Evolutionary conservation across 2,329 filamentous ascomycete species (phyloP).

Genomic region (Knoxdaviesia capensis): DNA sequence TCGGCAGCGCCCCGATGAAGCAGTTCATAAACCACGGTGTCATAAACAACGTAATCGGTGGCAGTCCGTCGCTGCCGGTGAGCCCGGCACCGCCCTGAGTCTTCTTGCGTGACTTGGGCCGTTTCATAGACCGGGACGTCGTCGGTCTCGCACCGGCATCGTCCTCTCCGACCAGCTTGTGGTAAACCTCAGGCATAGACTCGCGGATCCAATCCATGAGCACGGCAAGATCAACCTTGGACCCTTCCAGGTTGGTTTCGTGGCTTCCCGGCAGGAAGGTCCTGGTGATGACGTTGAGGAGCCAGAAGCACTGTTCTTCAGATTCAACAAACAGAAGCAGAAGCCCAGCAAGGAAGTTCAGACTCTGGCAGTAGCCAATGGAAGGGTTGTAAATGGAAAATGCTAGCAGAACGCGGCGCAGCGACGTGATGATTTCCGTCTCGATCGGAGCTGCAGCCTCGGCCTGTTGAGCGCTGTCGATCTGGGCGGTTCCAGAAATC

Average conservation of each 20-base stretch:
- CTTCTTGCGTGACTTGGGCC: constrained; percentile 15
- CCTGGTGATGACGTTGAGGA: constrained; percentile 80
- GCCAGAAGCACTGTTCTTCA: constrained; percentile 82
- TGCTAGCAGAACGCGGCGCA: constrained; percentile 71
- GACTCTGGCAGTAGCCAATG: constrained; percentile 87
- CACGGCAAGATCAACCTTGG: constrained; percentile 85
- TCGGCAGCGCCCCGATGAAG: constrained; percentile 80
- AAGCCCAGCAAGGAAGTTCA: constrained; percentile 86
- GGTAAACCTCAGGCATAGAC: constrained; percentile 65
- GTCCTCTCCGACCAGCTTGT: constrained; percentile 66
- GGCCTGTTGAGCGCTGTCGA: constrained; percentile 15
- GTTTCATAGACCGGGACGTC: constrained; percentile 6
- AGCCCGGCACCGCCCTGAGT: constrained; percentile 17
- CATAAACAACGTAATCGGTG: constrained; percentile 79
- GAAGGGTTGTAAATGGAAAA: constrained; percentile 81
- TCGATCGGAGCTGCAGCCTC: constrained; percentile 17
- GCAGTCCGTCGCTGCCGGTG: constrained; percentile 36
- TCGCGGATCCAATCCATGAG: constrained; percentile 76
- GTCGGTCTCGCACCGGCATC: constrained; percentile 25
- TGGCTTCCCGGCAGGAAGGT: constrained; percentile 82
- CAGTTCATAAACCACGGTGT: constrained; percentile 98
- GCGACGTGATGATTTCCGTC: constrained; percentile 49
- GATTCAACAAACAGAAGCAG: constrained; percentile 71
- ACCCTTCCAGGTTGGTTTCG: constrained; percentile 72
- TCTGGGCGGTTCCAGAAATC: constrained; percentile 12